Percentiles rank a stretch among this genome's conserved stretches.
phyloP scores from a whole-genome alignment of 2,329 filamentous ascomycete species.

The Ophiocordyceps australis region DNA sequence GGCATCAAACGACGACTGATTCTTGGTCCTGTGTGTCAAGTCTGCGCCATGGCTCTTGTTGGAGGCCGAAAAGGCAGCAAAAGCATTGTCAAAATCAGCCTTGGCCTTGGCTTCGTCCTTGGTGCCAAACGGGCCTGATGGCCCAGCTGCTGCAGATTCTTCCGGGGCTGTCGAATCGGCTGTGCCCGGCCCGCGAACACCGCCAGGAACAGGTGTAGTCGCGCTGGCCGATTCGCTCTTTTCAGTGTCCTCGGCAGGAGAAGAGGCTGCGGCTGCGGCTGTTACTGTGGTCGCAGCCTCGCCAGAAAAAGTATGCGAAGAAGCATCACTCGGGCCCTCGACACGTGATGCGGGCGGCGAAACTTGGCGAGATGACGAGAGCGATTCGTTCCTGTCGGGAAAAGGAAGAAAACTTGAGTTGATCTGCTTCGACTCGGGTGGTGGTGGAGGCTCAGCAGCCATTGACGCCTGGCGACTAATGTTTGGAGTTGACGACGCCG shows the following conservation, averaged over 20 bases:
- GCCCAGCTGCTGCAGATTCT: conserved; percentile 4
- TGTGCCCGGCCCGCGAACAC: conserved; percentile 6
- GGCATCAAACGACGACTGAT: conserved; percentile 38
- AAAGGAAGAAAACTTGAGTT: conserved; percentile 63
- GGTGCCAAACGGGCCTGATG: conserved; percentile 30
- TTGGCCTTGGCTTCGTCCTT: conserved; percentile 44
- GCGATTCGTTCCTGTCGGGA: conserved; percentile 43
- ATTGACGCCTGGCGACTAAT: conserved; percentile 43
- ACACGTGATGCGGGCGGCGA: conserved; percentile 43
- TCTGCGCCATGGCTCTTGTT: conserved; percentile 29
- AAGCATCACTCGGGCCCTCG: conserved; percentile 29
- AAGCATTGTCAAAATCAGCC: conserved; percentile 72
- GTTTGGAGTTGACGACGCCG: conserved; percentile 42
- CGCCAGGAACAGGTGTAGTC: conserved; percentile 8
- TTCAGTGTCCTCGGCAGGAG: conserved; percentile 4
- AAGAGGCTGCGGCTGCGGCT: conserved; percentile 5
- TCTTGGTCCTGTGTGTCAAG: conserved; percentile 21
- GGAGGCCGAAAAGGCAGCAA: conserved; percentile 50
- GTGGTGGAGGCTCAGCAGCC: conserved; percentile 37
- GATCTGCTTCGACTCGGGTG: conserved; percentile 59
- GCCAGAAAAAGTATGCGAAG: conserved; percentile 9
- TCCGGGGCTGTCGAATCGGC: conserved; percentile 3
- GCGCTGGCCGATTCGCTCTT: conserved; percentile 9
- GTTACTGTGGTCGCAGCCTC: conserved; percentile 6
- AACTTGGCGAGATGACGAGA: conserved; percentile 61